These are phyloP conservation scores for Podospora pseudopauciseta DNA, from an alignment of 495 filamentous ascomycete species.

Conservation along the genomic window DNA sequence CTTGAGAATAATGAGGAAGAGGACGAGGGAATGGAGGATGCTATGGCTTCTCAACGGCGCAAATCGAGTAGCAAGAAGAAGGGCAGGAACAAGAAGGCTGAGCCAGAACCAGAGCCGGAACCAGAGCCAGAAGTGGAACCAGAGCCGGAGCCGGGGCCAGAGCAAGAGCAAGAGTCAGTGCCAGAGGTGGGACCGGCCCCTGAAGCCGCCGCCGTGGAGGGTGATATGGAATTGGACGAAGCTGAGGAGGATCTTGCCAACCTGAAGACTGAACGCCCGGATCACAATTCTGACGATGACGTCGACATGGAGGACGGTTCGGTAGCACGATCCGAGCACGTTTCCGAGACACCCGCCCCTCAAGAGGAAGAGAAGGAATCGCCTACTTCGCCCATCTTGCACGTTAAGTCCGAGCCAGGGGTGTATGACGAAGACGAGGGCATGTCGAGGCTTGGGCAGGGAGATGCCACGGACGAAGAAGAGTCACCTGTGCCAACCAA, in stretches of 20 bases:
- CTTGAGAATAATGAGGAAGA: too few relatives aligned
- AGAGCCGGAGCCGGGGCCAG: too few relatives aligned
- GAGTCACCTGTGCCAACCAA: neutral
- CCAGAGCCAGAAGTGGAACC: too few relatives aligned
- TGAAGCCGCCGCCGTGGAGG: neutral
- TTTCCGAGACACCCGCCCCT: neutral
- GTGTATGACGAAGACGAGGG: neutral
- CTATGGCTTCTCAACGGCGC: too few relatives aligned
- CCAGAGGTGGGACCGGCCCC: too few relatives aligned
- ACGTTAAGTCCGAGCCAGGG: neutral
- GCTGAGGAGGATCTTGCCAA: neutral
- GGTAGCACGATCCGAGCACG: neutral
- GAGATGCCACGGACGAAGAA: neutral
- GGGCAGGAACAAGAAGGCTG: too few relatives aligned
- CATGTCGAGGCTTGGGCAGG: neutral
- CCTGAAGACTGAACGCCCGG: neutral
- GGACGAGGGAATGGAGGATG: too few relatives aligned
- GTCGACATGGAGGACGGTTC: neutral
- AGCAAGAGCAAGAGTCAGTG: too few relatives aligned
- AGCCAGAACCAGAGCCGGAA: too few relatives aligned
- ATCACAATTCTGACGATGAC: neutral
- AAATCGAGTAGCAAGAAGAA: too few relatives aligned
- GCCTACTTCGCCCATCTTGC: neutral
- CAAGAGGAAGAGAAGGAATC: neutral
- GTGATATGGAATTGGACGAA: neutral